phyloP scores from a whole-genome alignment of 2,329 filamentous ascomycete species.

The Helminthosporium solani region DNA sequence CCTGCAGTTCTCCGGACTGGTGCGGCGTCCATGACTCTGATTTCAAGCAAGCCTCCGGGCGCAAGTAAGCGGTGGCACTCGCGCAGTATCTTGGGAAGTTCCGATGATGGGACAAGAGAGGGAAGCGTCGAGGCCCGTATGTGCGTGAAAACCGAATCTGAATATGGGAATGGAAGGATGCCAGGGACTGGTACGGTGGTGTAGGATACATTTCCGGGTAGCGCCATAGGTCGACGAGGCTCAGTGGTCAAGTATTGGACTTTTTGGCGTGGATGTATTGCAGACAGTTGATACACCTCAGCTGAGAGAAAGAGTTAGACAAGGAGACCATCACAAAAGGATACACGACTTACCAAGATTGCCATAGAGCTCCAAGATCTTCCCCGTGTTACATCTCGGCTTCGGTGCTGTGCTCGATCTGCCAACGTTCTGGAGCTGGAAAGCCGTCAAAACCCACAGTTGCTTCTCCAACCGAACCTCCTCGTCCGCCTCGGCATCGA shows the following conservation, averaged over 20 bases:
- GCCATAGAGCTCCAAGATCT: slow-evolving; percentile 42
- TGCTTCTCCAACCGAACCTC: slow-evolving; percentile 58
- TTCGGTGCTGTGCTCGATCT: slow-evolving; percentile 22
- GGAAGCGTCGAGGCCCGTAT: slow-evolving; percentile 54
- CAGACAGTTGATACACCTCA: slow-evolving; percentile 49
- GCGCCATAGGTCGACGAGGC: slow-evolving; percentile 35
- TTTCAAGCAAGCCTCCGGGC: slow-evolving; percentile 57
- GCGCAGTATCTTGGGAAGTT: slow-evolving; percentile 58
- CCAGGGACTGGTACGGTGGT: slow-evolving; percentile 36
- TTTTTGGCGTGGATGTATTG: slow-evolving; percentile 40
- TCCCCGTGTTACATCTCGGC: slow-evolving; percentile 33
- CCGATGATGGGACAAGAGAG: slow-evolving; percentile 56
- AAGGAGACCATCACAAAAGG: slow-evolving; percentile 3
- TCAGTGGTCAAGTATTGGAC: slow-evolving; percentile 41
- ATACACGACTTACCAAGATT: slow-evolving; percentile 39
- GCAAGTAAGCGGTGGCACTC: slow-evolving; percentile 59
- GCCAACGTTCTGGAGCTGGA: slow-evolving; percentile 45
- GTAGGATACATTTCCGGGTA: slow-evolving; percentile 33
- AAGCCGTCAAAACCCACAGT: slow-evolving; percentile 61
- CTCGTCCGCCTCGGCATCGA: slow-evolving; percentile 50
- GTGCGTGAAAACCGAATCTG: slow-evolving; percentile 34
- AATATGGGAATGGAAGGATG: slow-evolving; percentile 54
- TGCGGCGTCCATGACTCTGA: slow-evolving; percentile 64
- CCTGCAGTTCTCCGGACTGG: slow-evolving; percentile 60
- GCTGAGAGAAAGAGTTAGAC: slow-evolving; percentile 36